A percentile compares a stretch with the other conserved stretches of the same genome.
phyloP scores from a whole-genome alignment of 208 protist species.

The Leishmania tarentolae region DNA sequence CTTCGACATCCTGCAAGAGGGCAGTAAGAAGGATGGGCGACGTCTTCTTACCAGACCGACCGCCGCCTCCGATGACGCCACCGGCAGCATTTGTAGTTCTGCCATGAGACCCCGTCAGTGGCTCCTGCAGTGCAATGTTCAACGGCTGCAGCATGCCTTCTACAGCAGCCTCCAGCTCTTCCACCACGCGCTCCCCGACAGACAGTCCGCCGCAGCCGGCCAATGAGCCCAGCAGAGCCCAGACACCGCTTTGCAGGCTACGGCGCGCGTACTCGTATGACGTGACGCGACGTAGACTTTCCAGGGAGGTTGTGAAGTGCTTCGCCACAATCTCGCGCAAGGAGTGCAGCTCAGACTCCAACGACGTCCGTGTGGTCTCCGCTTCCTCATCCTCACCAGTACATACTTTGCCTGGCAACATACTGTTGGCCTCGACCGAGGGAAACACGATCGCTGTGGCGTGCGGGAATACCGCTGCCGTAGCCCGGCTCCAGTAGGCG shows the following conservation, averaged over 20 bases:
- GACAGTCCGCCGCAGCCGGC: neutral
- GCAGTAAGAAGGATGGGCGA: constrained; percentile 20
- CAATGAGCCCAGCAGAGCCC: constrained; percentile 17
- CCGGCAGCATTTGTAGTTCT: neutral
- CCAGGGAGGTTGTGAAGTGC: constrained; percentile 37
- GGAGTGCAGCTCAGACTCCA: constrained; percentile 50
- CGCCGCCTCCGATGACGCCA: neutral
- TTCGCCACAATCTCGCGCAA: constrained; percentile 48
- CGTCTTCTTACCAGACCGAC: neutral
- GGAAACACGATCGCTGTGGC: constrained; percentile 33
- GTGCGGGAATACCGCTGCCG: constrained; percentile 36
- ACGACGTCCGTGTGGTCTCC: constrained; percentile 29
- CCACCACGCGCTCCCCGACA: constrained; percentile 14
- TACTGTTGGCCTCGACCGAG: neutral
- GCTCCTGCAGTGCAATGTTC: constrained; percentile 34
- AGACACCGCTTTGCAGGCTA: constrained; percentile 12
- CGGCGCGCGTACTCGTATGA: constrained; percentile 26
- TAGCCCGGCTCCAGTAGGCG: constrained; percentile 25
- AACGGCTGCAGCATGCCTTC: constrained; percentile 45
- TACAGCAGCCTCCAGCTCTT: constrained; percentile 32
- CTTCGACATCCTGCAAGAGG: constrained; percentile 33
- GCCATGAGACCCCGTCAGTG: constrained; percentile 14
- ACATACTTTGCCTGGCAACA: neutral
- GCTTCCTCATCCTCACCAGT: constrained; percentile 14
- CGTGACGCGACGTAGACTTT: constrained; percentile 17